Conservation (phyloP, 768 basidiomycete species). For the Tulasnella calospora region DNA sequence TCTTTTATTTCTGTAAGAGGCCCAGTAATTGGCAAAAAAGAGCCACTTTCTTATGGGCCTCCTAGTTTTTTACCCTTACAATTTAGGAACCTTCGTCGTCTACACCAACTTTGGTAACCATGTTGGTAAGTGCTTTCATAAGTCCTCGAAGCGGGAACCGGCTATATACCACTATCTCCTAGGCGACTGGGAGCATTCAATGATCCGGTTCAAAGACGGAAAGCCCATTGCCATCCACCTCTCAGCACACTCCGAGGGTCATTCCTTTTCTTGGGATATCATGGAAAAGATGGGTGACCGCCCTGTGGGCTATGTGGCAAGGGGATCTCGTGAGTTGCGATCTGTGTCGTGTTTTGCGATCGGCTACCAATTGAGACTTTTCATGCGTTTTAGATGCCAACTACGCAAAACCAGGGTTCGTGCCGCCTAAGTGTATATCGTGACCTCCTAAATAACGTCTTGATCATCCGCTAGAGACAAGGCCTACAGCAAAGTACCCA, state of each 20-base stretch:
- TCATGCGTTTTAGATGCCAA: constrained; percentile 23
- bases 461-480: not conserved
- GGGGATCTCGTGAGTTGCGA: constrained; percentile 24
- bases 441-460: not conserved
- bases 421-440: not conserved
- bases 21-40: not conserved
- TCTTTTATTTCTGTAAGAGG: constrained; percentile 26
- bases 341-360: not conserved
- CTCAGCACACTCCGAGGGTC: constrained; percentile 21
- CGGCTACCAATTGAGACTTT: not conserved
- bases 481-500: constrained; percentile 14
- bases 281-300: constrained; percentile 24
- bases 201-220: constrained; percentile 24
- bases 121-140: constrained; percentile 9
- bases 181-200: constrained; percentile 26
- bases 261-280: constrained; percentile 16
- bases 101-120: constrained; percentile 18
- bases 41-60: not conserved
- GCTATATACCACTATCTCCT: not conserved
- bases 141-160: not conserved
- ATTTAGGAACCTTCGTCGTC: constrained; percentile 16
- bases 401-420: constrained; percentile 22
- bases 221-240: constrained; percentile 21
- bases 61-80: constrained; percentile 25
- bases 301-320: constrained; percentile 26